Percentiles rank a stretch among this genome's conserved stretches.
Evolutionary conservation across 139 green algal species (phyloP).

Genomic region (Coelastrella sp.): DNA sequence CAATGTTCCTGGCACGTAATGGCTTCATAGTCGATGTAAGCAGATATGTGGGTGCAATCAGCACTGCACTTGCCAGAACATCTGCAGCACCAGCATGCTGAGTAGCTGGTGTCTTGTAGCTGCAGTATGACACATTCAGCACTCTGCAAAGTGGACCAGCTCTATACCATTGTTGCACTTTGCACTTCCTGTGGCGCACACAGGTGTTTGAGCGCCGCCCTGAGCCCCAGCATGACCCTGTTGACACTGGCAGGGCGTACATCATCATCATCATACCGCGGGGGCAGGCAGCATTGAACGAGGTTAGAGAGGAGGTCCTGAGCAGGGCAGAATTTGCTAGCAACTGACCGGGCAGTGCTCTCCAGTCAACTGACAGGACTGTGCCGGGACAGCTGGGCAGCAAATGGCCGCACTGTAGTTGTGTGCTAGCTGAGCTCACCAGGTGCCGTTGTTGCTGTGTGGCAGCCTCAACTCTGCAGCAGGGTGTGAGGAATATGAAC

Average conservation of each 20-base stretch:
- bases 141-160: too few relatives aligned
- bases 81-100: background rate
- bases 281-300: constrained; percentile 59
- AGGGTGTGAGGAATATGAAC: background rate
- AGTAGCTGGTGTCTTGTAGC: background rate
- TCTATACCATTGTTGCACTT: too few relatives aligned
- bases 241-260: constrained; percentile 57
- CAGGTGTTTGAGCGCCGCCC: constrained; percentile 66
- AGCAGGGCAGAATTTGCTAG: background rate
- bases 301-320: constrained; percentile 44
- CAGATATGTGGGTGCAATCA: background rate
- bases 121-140: background rate
- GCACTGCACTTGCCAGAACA: background rate
- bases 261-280: constrained; percentile 71
- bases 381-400: too few relatives aligned
- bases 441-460: too few relatives aligned
- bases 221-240: constrained; percentile 57
- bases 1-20: constrained; percentile 63
- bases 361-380: too few relatives aligned
- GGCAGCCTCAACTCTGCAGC: too few relatives aligned
- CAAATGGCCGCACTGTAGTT: too few relatives aligned
- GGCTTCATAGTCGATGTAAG: constrained; percentile 66
- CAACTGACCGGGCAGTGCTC: background rate
- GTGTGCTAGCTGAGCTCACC: too few relatives aligned
- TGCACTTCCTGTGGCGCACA: too few relatives aligned